Percentiles rank a stretch among this genome's conserved stretches.
Conservation (phyloP, 2,329 filamentous ascomycete genomes). For the Penicillium crustosum region DNA sequence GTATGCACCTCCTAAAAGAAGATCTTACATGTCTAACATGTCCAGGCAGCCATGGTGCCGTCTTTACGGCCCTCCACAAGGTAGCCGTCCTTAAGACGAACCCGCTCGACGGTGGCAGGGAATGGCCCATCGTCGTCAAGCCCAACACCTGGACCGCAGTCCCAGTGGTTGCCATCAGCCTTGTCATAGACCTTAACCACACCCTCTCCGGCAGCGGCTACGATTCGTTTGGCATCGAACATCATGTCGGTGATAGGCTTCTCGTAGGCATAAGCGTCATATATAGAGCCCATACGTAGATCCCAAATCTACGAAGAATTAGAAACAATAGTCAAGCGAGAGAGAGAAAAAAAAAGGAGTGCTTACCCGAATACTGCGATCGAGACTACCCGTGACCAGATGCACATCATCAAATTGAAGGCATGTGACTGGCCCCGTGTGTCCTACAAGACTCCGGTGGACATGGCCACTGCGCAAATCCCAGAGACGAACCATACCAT, state of each 20-base stretch:
- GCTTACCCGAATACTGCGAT: slow-evolving; percentile 89
- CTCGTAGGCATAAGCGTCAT: slow-evolving; percentile 95
- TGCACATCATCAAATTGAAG: slow-evolving; percentile 96
- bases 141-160: slow-evolving; percentile 80
- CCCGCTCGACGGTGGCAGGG: slow-evolving; percentile 73
- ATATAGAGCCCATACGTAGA: slow-evolving; percentile 90
- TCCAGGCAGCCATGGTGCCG: slow-evolving; percentile 89
- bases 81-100: slow-evolving; percentile 91
- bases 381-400: slow-evolving; percentile 86
- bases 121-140: slow-evolving; percentile 63
- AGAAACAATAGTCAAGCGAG: background rate
- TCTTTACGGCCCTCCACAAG: slow-evolving; percentile 85
- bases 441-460: slow-evolving; percentile 91
- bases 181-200: slow-evolving; percentile 99
- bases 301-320: slow-evolving; percentile 80
- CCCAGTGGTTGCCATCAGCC: slow-evolving; percentile 92
- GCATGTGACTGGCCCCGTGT: slow-evolving; percentile 90
- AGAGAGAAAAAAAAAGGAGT: background rate
- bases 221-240: slow-evolving; percentile 89
- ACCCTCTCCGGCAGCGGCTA: slow-evolving; percentile 83
- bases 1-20: slow-evolving; percentile 1
- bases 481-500: slow-evolving; percentile 96
- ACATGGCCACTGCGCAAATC: slow-evolving; percentile 95
- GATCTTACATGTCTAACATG: slow-evolving; percentile 53
- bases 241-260: slow-evolving; percentile 91